A percentile compares a stretch with the other conserved stretches of the same genome.
These are phyloP conservation scores for Zygoascus biomembranicola DNA, from an alignment of 805 yeast species.

Conservation along the genomic window DNA sequence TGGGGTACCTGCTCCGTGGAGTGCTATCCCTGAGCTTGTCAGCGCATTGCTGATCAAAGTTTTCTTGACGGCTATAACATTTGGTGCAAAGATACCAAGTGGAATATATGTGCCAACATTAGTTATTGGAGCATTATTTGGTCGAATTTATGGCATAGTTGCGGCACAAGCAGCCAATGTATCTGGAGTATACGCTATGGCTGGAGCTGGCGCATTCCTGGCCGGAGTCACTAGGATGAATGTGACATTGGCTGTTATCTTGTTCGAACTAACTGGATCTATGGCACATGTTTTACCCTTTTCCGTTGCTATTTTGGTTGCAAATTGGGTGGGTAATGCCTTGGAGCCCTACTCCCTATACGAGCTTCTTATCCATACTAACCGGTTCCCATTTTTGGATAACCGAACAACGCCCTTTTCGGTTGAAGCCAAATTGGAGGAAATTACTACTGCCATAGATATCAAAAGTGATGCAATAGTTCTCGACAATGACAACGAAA, in stretches of 20 bases:
- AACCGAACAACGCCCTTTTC: slow-evolving; percentile 17
- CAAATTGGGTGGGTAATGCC: slow-evolving; percentile 47
- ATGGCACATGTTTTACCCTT: slow-evolving; percentile 51
- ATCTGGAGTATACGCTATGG: slow-evolving; percentile 94
- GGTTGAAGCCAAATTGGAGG: not conserved
- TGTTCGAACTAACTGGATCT: slow-evolving; percentile 63
- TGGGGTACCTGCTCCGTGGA: not conserved
- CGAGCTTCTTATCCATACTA: slow-evolving; percentile 38
- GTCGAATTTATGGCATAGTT: slow-evolving; percentile 40
- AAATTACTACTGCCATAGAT: not conserved
- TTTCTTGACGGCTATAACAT: slow-evolving; percentile 42
- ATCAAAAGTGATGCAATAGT: not conserved
- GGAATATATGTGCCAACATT: slow-evolving; percentile 59
- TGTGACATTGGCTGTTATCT: slow-evolving; percentile 84
- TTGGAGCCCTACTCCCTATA: slow-evolving; percentile 45
- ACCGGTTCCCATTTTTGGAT: slow-evolving; percentile 48
- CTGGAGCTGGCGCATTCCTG: slow-evolving; percentile 93
- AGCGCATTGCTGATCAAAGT: slow-evolving; percentile 40
- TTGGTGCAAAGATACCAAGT: slow-evolving; percentile 51
- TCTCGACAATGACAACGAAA: not conserved
- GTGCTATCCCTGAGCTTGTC: slow-evolving; percentile 25
- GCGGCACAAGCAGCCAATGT: slow-evolving; percentile 75
- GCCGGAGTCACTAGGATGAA: slow-evolving; percentile 93
- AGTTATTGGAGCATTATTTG: slow-evolving; percentile 56
- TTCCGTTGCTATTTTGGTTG: slow-evolving; percentile 46